Percentiles rank a stretch among this genome's conserved stretches.
Evolutionary conservation across 2,329 filamentous ascomycete genomes (phyloP).

Genomic region (Aspergillus puulaauensis): DNA sequence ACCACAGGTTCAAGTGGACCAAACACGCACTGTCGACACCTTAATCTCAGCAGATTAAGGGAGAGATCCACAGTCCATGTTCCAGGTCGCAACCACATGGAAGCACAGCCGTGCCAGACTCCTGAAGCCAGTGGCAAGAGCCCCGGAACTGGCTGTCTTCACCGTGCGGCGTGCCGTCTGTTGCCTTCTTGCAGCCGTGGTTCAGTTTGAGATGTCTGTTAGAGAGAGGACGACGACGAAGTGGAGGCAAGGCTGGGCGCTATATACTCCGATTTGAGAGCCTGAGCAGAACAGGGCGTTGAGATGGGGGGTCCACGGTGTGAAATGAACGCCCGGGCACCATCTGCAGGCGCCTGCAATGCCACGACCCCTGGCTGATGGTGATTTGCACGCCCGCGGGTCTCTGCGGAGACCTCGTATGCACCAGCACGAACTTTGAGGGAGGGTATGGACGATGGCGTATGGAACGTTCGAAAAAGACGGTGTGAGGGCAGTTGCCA

Average conservation of each 20-base stretch:
- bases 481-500: not conserved
- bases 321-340: not conserved
- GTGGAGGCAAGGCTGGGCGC: constrained; percentile 1
- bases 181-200: not conserved
- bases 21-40: constrained; percentile 1
- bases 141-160: not conserved
- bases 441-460: no score
- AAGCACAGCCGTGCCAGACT: not conserved
- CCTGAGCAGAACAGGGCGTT: not conserved
- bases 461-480: not conserved
- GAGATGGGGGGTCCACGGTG: not conserved
- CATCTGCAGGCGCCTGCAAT: not conserved
- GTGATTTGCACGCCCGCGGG: no score
- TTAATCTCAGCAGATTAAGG: constrained; percentile 6
- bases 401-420: no score
- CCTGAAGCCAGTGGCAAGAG: not conserved
- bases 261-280: constrained; percentile 1
- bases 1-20: not conserved
- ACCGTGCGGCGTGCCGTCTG: not conserved
- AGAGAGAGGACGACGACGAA: not conserved
- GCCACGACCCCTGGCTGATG: not conserved
- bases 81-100: not conserved
- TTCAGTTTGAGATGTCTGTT: not conserved
- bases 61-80: constrained; percentile 1
- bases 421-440: no score